Conservation (phyloP, 2,329 filamentous ascomycete species). For the Coniochaeta sp. region DNA sequence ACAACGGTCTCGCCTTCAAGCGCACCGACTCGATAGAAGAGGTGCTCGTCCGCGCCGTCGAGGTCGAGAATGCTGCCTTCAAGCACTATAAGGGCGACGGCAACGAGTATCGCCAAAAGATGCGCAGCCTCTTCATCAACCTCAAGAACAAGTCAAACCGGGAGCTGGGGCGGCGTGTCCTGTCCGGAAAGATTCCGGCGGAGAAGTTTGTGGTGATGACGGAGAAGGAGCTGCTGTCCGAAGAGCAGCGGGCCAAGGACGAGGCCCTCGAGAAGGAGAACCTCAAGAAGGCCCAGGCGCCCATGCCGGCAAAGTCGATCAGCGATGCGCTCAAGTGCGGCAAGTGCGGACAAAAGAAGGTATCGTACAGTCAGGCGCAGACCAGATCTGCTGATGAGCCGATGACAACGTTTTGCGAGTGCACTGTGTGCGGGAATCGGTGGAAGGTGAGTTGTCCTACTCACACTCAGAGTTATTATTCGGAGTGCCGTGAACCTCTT, state of each 20-base stretch:
- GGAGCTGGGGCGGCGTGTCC: slow-evolving; percentile 66
- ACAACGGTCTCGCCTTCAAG: slow-evolving; percentile 74
- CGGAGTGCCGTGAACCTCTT: neutral
- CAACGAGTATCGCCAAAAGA: slow-evolving; percentile 74
- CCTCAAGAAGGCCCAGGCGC: slow-evolving; percentile 94
- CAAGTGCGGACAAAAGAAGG: slow-evolving; percentile 88
- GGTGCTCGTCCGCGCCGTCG: slow-evolving; percentile 67
- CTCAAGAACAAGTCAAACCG: slow-evolving; percentile 88
- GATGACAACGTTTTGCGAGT: slow-evolving; percentile 71
- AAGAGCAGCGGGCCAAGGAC: slow-evolving; percentile 70
- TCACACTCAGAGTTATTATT: neutral
- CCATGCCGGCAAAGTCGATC: slow-evolving; percentile 85
- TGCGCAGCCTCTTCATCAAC: slow-evolving; percentile 89
- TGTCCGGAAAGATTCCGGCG: slow-evolving; percentile 64
- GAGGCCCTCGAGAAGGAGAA: slow-evolving; percentile 78
- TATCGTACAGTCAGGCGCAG: slow-evolving; percentile 94
- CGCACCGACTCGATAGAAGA: slow-evolving; percentile 64
- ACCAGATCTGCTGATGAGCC: slow-evolving; percentile 94
- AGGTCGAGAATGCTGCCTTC: slow-evolving; percentile 76
- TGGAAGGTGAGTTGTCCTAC: slow-evolving; percentile 53
- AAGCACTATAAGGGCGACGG: slow-evolving; percentile 62
- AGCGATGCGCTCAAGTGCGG: slow-evolving; percentile 81
- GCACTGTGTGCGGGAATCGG: slow-evolving; percentile 59
- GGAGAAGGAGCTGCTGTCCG: slow-evolving; percentile 84
- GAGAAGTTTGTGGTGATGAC: slow-evolving; percentile 78